Evolutionary conservation across 345 rosid species (phyloP).

Genomic region (Bretschneidera sinensis): DNA sequence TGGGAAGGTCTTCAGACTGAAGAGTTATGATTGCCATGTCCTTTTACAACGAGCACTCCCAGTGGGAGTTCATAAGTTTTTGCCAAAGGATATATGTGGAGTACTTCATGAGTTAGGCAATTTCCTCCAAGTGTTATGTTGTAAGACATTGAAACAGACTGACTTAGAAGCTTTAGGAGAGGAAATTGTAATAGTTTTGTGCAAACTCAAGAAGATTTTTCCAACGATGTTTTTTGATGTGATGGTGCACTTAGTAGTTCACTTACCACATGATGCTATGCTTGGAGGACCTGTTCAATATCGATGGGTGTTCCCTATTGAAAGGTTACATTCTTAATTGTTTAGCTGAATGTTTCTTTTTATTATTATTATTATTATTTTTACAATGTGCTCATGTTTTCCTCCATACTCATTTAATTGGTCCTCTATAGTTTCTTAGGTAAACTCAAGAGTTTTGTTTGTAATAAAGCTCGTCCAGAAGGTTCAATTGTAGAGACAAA

Average conservation of each 20-base stretch:
- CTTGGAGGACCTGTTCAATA: neutral
- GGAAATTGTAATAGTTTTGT: neutral
- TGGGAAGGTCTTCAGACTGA: neutral
- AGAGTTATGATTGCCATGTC: neutral
- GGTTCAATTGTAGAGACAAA: neutral
- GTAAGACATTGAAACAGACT: neutral
- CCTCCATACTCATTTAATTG: too few relatives aligned
- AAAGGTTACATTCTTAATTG: too few relatives aligned
- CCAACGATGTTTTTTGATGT: slow-evolving; percentile 1
- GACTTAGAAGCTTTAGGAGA: neutral
- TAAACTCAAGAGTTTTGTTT: neutral
- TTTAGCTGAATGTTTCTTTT: too few relatives aligned
- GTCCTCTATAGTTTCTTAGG: too few relatives aligned
- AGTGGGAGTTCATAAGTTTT: neutral
- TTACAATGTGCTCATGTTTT: too few relatives aligned
- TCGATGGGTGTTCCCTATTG: slow-evolving; percentile 5
- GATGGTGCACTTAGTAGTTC: neutral
- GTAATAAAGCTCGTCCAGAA: neutral
- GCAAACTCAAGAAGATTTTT: slow-evolving; percentile 6
- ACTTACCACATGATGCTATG: neutral
- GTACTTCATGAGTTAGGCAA: neutral
- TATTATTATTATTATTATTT: too few relatives aligned
- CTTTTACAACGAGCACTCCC: neutral
- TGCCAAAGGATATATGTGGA: neutral
- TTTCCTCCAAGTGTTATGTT: neutral